Evolutionary conservation across 345 rosid species (phyloP), one percentile per base, ranked within the genome.

Genomic region (Atalantia buxifolia): DNA sequence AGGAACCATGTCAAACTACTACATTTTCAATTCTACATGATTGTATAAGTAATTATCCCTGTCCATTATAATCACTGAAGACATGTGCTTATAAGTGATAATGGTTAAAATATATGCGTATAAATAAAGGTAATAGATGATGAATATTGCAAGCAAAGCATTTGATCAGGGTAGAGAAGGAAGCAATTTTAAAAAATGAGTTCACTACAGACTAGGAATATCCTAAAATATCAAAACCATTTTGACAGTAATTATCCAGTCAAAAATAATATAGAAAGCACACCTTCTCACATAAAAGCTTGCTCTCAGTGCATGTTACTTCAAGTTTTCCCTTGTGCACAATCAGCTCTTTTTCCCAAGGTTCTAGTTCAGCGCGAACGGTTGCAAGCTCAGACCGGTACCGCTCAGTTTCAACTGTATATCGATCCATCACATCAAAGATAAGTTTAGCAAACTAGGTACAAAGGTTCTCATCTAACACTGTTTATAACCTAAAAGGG

Each of bases 291-390:
- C 56, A 84, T 86, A 96, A 86, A 77, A 92, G 97, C 81, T 90
- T 90, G 72, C 88, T 87, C 80, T 92, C 97, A 6, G 97, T 89
- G 69, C 81, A 82, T 83, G 99, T 95, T 81, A 94, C 98, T 75
- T 92, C 98, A 85, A 91, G 90, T 79, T 90, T 89, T 74, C 99
- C 99, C 88, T 79, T 94, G 88, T 89, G 98, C 83, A 85, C 92
- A 82, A 94, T 94, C 83, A 94, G 70, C 79, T 92, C 91, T 60
- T 86, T 86, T 69, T 96, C 98, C 98, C 99, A 96, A 40, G 99
- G 99, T 84, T 96, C 94, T 82, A 96, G 76, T 76, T 96, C 94
- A 69, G 93, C 86, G 22, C 99, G 97, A 75, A 96, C 88, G 63
- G 84, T 90, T 36, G 81, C 86, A 79, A 96, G 97, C 87, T 96